These are phyloP conservation scores for Cladosporium velox DNA, from an alignment of 2,329 filamentous ascomycete genomes.

Conservation along the genomic window DNA sequence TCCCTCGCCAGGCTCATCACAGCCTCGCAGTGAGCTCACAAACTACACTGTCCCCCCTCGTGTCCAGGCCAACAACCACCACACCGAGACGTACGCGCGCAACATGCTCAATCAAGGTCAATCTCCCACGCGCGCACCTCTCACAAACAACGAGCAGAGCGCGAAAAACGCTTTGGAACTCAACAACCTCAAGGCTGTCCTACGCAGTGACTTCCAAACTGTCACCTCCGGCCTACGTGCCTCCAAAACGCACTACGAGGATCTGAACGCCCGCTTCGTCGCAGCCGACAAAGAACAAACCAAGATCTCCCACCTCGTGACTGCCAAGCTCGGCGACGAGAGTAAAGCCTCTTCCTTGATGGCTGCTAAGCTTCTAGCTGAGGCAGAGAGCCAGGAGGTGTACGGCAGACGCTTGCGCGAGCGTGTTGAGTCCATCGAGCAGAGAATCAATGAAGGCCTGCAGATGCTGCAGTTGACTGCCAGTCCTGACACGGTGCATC, in stretches of 20 bases:
- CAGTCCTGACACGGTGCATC: not conserved
- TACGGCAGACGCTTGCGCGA: not conserved
- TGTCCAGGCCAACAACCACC: not conserved
- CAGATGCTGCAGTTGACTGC: not conserved
- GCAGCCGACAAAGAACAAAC: not conserved
- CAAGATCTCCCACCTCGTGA: not conserved
- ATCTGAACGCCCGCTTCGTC: not conserved
- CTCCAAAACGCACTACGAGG: not conserved
- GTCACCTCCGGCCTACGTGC: not conserved
- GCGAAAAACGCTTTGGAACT: not conserved
- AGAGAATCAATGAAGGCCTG: not conserved
- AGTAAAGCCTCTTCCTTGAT: not conserved
- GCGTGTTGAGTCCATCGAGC: not conserved
- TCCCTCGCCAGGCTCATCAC: not conserved
- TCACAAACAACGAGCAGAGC: not conserved
- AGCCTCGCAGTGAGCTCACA: not conserved
- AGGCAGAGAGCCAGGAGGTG: constrained; percentile 3
- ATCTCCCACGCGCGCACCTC: not conserved
- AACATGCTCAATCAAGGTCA: not conserved
- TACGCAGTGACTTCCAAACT: not conserved
- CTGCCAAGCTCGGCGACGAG: not conserved
- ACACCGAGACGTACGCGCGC: not conserved
- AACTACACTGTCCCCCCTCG: not conserved
- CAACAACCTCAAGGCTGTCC: not conserved
- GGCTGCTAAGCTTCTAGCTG: not conserved